Evolutionary conservation across 2,329 filamentous ascomycete genomes (phyloP), one percentile per base, ranked within the genome.

Genomic region (Pseudophaeomoniella oleicola): DNA sequence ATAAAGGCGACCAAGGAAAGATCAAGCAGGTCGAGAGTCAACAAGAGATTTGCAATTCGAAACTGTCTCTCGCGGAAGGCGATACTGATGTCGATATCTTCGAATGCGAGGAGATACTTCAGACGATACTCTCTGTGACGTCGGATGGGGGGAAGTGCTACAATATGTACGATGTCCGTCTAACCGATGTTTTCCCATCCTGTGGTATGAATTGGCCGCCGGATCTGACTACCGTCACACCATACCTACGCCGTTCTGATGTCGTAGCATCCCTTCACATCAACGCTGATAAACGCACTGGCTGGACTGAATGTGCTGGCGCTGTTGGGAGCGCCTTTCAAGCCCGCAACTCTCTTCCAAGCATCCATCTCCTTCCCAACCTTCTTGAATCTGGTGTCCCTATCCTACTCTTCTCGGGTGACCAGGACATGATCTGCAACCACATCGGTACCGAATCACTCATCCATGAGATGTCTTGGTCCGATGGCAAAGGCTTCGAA

Each of bases 121-220:
- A 77, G 38, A 64, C 75, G 6, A 73, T 96, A 35, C 69, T 96
- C 3, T 61, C 68, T 18, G 56, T 76, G 34, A 87, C 83, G 2
- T 61, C 66, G 40, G 67, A 71, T 36, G 63, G 62, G 22, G 64
- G 63, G 11, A 64, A 75, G 50, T 98, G 92, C 57, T 57, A 78
- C 55, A 99, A 98, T 62, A 94, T 96, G 84, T 99, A 99, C 58
- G 90, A 99, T 56, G 72, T 96, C 37, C 83, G 88, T 33, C 69
- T 94, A 33, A 77, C 68, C 44, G 90, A 98, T 57, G 64, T 63
- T 4, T 85, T 74, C 56, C 81, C 83, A 3, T 80, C 78, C 43
- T 98, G 90, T 56, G 90, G 90, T 46, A 94, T 94, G 87, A 88
- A 86, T 62, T 98, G 92, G 92, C 90, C 90, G 19, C 81, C 86